phyloP scores from a whole-genome alignment of 805 yeast genomes.

The Ogataea ganodermae region DNA sequence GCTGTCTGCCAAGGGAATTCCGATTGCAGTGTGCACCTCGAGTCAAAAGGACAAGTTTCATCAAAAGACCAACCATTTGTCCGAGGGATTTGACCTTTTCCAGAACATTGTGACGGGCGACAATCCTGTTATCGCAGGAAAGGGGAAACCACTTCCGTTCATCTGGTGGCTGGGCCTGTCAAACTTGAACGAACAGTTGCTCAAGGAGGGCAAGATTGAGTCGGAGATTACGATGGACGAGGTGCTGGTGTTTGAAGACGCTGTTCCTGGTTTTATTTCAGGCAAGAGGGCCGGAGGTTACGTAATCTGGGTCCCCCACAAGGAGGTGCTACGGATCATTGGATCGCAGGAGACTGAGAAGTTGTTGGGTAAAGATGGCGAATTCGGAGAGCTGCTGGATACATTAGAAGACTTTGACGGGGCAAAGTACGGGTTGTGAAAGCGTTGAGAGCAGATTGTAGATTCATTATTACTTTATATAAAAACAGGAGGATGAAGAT shows the following conservation, averaged over 20 bases:
- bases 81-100: constrained; percentile 60
- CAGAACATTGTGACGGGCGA: constrained; percentile 79
- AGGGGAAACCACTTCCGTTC: constrained; percentile 93
- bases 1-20: constrained; percentile 55
- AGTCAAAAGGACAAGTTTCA: constrained; percentile 61
- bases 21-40: constrained; percentile 91
- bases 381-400: constrained; percentile 56
- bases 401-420: constrained; percentile 57
- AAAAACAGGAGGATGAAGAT: not conserved
- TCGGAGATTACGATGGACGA: constrained; percentile 65
- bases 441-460: not conserved
- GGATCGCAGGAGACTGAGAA: constrained; percentile 48
- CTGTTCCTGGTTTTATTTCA: constrained; percentile 84
- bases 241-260: constrained; percentile 92
- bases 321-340: constrained; percentile 61
- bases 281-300: constrained; percentile 81
- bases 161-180: constrained; percentile 84
- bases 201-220: constrained; percentile 41
- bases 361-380: constrained; percentile 42
- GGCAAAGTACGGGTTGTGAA: constrained; percentile 45
- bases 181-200: constrained; percentile 57
- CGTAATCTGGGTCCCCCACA: constrained; percentile 95
- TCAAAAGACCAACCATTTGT: constrained; percentile 73
- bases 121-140: constrained; percentile 76
- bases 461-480: not conserved